Evolutionary conservation across 1,139 yeast species (phyloP).

Genomic region (Eremothecium cymbalariae): DNA sequence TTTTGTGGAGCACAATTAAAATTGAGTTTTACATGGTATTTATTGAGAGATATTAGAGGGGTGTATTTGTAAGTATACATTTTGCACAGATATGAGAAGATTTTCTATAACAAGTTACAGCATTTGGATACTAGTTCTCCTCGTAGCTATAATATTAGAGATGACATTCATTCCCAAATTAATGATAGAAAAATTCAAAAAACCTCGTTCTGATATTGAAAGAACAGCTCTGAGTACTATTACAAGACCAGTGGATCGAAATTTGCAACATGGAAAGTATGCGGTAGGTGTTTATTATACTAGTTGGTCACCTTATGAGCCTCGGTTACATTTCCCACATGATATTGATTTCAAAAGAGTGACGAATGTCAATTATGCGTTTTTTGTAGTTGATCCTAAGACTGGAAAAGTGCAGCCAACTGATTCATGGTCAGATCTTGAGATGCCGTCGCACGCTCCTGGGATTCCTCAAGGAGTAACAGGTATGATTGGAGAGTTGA

Average conservation of each 20-base stretch:
- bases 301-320: conserved; percentile 68
- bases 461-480: conserved; percentile 8
- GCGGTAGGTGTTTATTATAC: conserved; percentile 38
- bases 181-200: conserved; percentile 3
- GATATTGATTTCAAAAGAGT: conserved; percentile 51
- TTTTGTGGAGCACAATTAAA: too few species aligned
- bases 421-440: conserved; percentile 64
- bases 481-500: conserved; percentile 55
- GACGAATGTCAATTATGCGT: conserved; percentile 73
- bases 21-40: too few species aligned
- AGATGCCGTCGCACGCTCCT: conserved; percentile 34
- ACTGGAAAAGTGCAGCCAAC: conserved; percentile 48
- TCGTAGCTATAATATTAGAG: conserved; percentile 8
- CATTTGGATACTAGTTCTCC: conserved; percentile 6
- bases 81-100: conserved; percentile 2
- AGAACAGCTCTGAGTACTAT: background rate
- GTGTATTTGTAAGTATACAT: too few species aligned
- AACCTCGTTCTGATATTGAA: background rate
- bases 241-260: conserved; percentile 5
- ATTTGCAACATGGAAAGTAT: background rate
- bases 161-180: conserved; percentile 8
- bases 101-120: background rate
- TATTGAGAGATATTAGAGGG: too few species aligned
- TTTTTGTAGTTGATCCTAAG: conserved; percentile 47
- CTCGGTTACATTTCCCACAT: conserved; percentile 52